phyloP scores from a whole-genome alignment of 2,329 filamentous ascomycete species.

The Akanthomyces uredinophilus region DNA sequence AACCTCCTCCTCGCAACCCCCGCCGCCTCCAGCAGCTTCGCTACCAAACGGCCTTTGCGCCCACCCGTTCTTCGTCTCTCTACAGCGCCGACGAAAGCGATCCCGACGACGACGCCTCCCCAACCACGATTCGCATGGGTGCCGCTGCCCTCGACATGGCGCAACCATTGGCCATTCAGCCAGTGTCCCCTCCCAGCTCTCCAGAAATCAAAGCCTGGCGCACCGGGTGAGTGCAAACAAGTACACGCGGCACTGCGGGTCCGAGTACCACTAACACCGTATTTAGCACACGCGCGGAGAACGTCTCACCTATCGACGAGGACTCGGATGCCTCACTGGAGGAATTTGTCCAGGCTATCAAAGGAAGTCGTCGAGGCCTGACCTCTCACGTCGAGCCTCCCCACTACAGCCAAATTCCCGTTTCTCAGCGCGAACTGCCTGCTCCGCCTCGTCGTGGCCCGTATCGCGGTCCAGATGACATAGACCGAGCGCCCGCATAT shows the following conservation, averaged over 20 bases:
- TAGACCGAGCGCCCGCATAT: not conserved
- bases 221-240: slow-evolving; percentile 36
- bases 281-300: slow-evolving; percentile 24
- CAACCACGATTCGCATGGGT: slow-evolving; percentile 32
- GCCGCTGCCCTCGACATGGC: not conserved
- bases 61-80: slow-evolving; percentile 53
- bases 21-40: slow-evolving; percentile 25
- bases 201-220: slow-evolving; percentile 39
- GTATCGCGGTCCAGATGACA: not conserved
- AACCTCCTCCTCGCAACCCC: slow-evolving; percentile 34
- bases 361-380: slow-evolving; percentile 8
- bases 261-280: slow-evolving; percentile 8
- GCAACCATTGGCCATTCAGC: slow-evolving; percentile 35
- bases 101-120: slow-evolving; percentile 14
- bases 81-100: slow-evolving; percentile 34
- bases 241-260: slow-evolving; percentile 13
- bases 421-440: not conserved
- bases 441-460: not conserved
- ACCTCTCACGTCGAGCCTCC: not conserved
- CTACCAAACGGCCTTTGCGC: slow-evolving; percentile 26
- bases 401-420: not conserved
- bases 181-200: slow-evolving; percentile 53
- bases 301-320: slow-evolving; percentile 52
- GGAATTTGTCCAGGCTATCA: not conserved
- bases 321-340: slow-evolving; percentile 24